Percentiles rank a stretch among this genome's conserved stretches.
phyloP scores from a whole-genome alignment of 1,284 basidiomycete genomes.

The Sporisorium scitamineum region DNA sequence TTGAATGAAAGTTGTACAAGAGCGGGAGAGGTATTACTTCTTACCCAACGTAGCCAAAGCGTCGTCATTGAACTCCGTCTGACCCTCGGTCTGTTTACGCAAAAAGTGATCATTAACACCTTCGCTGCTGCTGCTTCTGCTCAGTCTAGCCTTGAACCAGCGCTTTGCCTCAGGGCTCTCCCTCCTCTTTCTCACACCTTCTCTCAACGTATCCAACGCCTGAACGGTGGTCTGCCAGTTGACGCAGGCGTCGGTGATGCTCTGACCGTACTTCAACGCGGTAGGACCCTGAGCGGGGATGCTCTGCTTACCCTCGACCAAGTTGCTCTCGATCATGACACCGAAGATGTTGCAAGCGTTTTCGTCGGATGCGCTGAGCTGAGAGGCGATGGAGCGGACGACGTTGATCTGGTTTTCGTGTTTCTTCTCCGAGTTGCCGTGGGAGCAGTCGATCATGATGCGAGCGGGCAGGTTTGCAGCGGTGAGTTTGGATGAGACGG shows the following conservation, averaged over 20 bases:
- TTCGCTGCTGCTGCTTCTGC: slow-evolving; percentile 20
- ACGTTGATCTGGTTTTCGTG: slow-evolving; percentile 74
- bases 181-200: slow-evolving; percentile 55
- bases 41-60: slow-evolving; percentile 53
- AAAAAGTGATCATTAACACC: slow-evolving; percentile 50
- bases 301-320: slow-evolving; percentile 74
- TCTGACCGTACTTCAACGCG: slow-evolving; percentile 60
- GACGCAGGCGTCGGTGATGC: slow-evolving; percentile 66
- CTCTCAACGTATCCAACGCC: slow-evolving; percentile 58
- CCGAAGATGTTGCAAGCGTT: slow-evolving; percentile 80
- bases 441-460: slow-evolving; percentile 83
- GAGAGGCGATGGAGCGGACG: slow-evolving; percentile 72
- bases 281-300: slow-evolving; percentile 59
- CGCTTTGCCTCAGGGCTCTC: slow-evolving; percentile 21
- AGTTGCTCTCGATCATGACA: slow-evolving; percentile 96
- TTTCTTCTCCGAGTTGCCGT: slow-evolving; percentile 76
- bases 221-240: slow-evolving; percentile 63
- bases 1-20: not conserved
- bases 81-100: slow-evolving; percentile 1
- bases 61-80: slow-evolving; percentile 55
- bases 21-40: slow-evolving; percentile 9
- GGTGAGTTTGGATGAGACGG: slow-evolving; percentile 50
- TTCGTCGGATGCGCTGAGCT: slow-evolving; percentile 48
- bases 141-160: slow-evolving; percentile 38
- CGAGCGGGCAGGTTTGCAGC: slow-evolving; percentile 50